phyloP scores from a whole-genome alignment of 2,329 filamentous ascomycete species.

The Botryotinia narcissicola region DNA sequence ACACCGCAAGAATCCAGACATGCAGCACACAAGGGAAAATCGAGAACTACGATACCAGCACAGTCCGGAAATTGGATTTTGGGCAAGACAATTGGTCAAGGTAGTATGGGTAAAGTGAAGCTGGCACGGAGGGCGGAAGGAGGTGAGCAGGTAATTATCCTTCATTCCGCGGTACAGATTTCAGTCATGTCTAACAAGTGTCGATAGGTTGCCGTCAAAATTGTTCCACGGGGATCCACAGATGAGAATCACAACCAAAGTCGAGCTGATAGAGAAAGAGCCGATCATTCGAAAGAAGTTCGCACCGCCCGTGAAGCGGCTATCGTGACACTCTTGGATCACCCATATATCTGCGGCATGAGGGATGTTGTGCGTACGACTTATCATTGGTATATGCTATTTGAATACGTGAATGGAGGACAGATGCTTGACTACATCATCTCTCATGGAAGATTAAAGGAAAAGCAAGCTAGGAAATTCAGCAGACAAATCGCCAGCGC shows the following conservation, averaged over 20 bases:
- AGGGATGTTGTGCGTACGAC: conserved; percentile 93
- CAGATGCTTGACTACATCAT: conserved; percentile 99
- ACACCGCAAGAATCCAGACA: conserved; percentile 49
- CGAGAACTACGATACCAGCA: conserved; percentile 81
- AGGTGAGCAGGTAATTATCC: conserved; percentile 72
- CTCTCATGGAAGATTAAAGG: conserved; percentile 93
- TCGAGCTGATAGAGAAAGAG: conserved; percentile 75
- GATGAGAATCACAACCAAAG: conserved; percentile 70
- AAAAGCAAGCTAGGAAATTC: conserved; percentile 97
- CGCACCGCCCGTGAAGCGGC: conserved; percentile 92
- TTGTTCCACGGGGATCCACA: conserved; percentile 84
- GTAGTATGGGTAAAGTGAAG: conserved; percentile 99
- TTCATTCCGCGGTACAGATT: background rate
- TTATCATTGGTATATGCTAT: conserved; percentile 99
- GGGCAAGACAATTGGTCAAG: conserved; percentile 94
- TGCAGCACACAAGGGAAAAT: conserved; percentile 51
- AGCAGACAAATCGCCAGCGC: conserved; percentile 95
- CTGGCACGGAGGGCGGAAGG: conserved; percentile 86
- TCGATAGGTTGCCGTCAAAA: conserved; percentile 86
- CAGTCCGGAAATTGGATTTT: conserved; percentile 91
- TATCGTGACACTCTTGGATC: conserved; percentile 89
- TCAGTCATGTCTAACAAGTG: conserved; percentile 25
- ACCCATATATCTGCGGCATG: conserved; percentile 95
- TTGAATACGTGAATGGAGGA: conserved; percentile 97
- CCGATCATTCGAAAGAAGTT: conserved; percentile 95